A percentile compares a stretch with the other conserved stretches of the same genome.
Evolutionary conservation across 2,329 filamentous ascomycete genomes (phyloP).

Genomic region (Cordyceps cicadae): DNA sequence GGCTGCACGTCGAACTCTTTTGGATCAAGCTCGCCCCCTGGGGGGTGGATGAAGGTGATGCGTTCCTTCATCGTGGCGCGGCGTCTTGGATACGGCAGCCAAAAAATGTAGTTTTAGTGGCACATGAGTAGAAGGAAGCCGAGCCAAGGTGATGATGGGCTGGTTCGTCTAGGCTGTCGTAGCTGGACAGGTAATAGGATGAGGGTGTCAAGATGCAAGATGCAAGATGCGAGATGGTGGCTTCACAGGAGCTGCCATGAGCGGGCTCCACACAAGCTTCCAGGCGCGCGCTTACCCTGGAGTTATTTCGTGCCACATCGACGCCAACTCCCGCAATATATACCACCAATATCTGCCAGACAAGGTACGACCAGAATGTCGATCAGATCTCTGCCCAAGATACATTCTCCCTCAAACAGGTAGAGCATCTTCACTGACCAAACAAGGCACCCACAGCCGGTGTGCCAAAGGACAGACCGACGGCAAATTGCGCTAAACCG

Average conservation of each 20-base stretch:
- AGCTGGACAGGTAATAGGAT: not conserved
- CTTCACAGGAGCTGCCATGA: not conserved
- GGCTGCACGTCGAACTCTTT: constrained; percentile 50
- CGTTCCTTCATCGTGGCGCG: constrained; percentile 57
- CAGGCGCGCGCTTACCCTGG: constrained; percentile 2
- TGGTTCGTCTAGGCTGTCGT: not conserved
- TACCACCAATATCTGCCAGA: not conserved
- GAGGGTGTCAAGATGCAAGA: not conserved
- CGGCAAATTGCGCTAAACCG: constrained; percentile 21
- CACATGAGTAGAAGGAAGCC: not conserved
- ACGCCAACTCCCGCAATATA: not conserved
- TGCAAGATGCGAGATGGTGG: not conserved
- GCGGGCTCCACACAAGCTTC: not conserved
- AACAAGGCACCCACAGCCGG: constrained; percentile 10
- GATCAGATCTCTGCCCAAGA: not conserved
- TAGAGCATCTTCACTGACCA: not conserved
- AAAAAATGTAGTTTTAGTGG: not conserved
- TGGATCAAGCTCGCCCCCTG: constrained; percentile 57
- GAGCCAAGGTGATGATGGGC: not conserved
- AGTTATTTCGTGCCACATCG: not conserved
- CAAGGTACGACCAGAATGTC: not conserved
- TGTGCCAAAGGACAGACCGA: constrained; percentile 12
- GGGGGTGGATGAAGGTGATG: constrained; percentile 67
- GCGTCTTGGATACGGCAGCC: not conserved
- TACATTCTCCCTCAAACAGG: not conserved